A percentile compares a stretch with the other conserved stretches of the same genome.
Evolutionary conservation across 257 asterid genomes (phyloP).

Genomic region (Cinchona pubescens): DNA sequence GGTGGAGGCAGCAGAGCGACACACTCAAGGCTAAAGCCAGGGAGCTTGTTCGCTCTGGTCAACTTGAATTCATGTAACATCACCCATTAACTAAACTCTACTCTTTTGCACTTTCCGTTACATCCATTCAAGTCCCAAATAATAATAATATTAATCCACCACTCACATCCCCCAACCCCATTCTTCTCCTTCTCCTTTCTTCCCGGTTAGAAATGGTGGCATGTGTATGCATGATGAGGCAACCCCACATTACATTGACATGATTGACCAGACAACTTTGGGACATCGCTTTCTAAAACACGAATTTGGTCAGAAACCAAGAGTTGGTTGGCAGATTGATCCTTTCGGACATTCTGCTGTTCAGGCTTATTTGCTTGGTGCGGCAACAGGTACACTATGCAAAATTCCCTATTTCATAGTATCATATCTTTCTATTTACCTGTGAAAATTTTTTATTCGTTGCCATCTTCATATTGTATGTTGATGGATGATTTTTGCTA

Average conservation of each 20-base stretch:
- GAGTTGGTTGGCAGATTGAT: constrained; percentile 90
- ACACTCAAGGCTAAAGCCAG: constrained; percentile 55
- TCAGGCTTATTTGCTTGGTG: constrained; percentile 79
- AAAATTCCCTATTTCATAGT: background rate
- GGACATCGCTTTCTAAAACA: constrained; percentile 62
- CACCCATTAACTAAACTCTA: too few relatives aligned
- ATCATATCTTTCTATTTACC: background rate
- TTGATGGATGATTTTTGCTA: background rate
- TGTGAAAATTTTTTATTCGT: background rate
- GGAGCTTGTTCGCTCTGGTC: constrained; percentile 64
- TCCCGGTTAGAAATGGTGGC: constrained; percentile 61
- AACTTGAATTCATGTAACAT: constrained; percentile 67
- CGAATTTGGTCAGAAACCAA: constrained; percentile 62
- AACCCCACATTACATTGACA: constrained; percentile 72
- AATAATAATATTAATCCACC: too few relatives aligned
- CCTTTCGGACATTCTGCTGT: constrained; percentile 89
- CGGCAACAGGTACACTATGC: constrained; percentile 59
- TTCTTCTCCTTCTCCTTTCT: background rate
- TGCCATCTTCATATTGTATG: background rate
- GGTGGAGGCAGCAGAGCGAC: constrained; percentile 79
- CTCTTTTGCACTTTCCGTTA: background rate
- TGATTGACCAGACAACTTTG: constrained; percentile 77
- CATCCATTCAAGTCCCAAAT: background rate
- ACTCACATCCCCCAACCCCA: too few relatives aligned
- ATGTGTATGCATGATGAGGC: constrained; percentile 95